phyloP scores from a whole-genome alignment of 2,329 filamentous ascomycete genomes.

The Talaromyces atroroseus region DNA sequence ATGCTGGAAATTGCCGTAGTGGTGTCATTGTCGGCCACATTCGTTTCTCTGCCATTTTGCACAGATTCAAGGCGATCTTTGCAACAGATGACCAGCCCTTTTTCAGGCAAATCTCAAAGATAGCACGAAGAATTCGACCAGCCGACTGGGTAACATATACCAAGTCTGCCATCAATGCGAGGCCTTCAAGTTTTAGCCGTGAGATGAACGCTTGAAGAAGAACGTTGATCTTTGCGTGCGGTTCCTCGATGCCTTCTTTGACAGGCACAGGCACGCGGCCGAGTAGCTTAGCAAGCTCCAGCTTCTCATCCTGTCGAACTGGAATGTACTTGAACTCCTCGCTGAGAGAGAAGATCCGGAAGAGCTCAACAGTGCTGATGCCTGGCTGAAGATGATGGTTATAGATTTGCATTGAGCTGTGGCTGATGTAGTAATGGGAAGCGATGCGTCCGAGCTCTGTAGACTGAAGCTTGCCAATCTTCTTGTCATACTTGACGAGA shows the following conservation, averaged over 20 bases:
- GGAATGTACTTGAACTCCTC: slow-evolving; percentile 99
- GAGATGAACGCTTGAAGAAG: slow-evolving; percentile 95
- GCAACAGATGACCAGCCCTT: slow-evolving; percentile 94
- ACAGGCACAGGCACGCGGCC: slow-evolving; percentile 89
- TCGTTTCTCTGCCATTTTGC: slow-evolving; percentile 98
- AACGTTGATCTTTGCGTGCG: slow-evolving; percentile 97
- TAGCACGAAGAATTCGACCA: slow-evolving; percentile 86
- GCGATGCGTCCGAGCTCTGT: slow-evolving; percentile 94
- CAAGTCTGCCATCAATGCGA: slow-evolving; percentile 96
- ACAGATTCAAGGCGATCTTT: slow-evolving; percentile 85
- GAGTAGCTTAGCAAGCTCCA: slow-evolving; percentile 88
- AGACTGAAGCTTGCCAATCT: slow-evolving; percentile 77
- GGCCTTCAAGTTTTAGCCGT: slow-evolving; percentile 82
- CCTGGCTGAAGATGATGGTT: slow-evolving; percentile 91
- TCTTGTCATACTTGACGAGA: slow-evolving; percentile 92
- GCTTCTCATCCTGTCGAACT: slow-evolving; percentile 93
- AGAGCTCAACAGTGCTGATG: slow-evolving; percentile 89
- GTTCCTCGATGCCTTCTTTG: slow-evolving; percentile 95
- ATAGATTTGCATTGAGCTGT: slow-evolving; percentile 95
- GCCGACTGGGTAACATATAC: slow-evolving; percentile 98
- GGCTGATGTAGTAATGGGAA: slow-evolving; percentile 97
- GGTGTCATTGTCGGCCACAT: slow-evolving; percentile 99
- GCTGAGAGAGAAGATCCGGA: slow-evolving; percentile 91
- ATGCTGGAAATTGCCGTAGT: slow-evolving; percentile 79
- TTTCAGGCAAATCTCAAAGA: slow-evolving; percentile 96